These are phyloP conservation scores for Syncephalastrum racemosum DNA, from an alignment of 371 early-diverging fungal genomes.

Conservation along the genomic window DNA sequence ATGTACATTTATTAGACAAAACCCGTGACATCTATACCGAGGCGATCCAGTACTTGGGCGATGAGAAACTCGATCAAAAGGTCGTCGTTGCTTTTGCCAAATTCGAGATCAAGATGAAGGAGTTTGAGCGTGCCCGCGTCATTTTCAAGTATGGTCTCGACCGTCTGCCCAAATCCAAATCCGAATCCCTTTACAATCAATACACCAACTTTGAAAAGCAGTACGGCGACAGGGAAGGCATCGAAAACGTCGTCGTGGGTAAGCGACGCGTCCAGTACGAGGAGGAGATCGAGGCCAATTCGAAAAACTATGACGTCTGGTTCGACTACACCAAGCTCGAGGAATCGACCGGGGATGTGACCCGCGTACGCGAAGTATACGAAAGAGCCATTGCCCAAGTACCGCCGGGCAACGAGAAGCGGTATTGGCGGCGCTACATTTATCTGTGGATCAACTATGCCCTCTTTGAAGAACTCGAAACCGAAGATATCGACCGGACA, in stretches of 20 bases:
- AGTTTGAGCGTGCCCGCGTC: conserved; percentile 91
- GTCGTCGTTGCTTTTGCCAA: conserved; percentile 93
- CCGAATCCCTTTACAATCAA: conserved; percentile 86
- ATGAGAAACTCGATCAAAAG: conserved; percentile 87
- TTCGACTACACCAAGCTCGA: conserved; percentile 92
- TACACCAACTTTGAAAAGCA: conserved; percentile 97
- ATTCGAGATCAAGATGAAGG: conserved; percentile 88
- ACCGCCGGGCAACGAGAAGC: conserved; percentile 87
- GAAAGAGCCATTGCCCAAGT: conserved; percentile 93
- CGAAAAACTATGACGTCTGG: conserved; percentile 95
- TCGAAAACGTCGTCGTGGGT: conserved; percentile 86
- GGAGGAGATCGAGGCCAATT: conserved; percentile 74
- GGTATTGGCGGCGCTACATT: conserved; percentile 95
- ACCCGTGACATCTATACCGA: conserved; percentile 84
- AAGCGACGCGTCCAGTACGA: conserved; percentile 92
- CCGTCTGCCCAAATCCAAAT: conserved; percentile 78
- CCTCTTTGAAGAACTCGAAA: conserved; percentile 89
- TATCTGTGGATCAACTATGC: conserved; percentile 99
- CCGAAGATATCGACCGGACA: conserved; percentile 79
- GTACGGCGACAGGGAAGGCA: conserved; percentile 83
- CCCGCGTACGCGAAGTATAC: conserved; percentile 87
- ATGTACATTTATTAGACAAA: conserved; percentile 50
- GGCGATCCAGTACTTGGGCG: conserved; percentile 88
- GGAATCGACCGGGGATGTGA: conserved; percentile 75
- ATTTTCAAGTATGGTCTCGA: conserved; percentile 95